Base-by-base conservation (phyloP, 2,329 filamentous ascomycete species). In the Cordyceps farinosa region DNA sequence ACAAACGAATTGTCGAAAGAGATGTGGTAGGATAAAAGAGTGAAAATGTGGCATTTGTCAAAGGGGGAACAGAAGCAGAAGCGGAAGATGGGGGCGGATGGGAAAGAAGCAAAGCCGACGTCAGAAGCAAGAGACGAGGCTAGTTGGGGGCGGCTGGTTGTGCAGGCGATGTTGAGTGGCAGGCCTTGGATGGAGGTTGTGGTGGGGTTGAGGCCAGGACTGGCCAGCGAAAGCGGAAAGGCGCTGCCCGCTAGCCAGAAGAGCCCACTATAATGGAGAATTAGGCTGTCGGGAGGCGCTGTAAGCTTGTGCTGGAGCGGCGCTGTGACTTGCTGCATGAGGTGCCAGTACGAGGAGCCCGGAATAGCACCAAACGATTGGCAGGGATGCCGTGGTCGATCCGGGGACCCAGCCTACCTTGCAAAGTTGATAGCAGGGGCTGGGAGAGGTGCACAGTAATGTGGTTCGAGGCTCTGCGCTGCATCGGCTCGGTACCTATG, bases 51-150 rank as follows among this genome's bases (percentile, higher is more conserved):
- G 10, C 27, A 30, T 11, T 30, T 17, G 36, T 55, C 53, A 13
- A 11, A 22, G 22, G 40, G 38, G 40, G 29, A 45, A 34, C 17
- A 55, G 38, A 22, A 30, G 38, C 32, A 27, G 29, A 56, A 10
- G 27, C 3, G 22, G n/a, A 53, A 13, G 22, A 15, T 17, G 27
- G 27, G 22, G 4, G 45, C 29, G 27, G 38, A 55, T 45, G 54
- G 53, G 29, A 56, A 45, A 45, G 54, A 56, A 56, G 54, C 40
- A 56, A 45, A 56, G 8, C 22, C 54, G 30, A 32, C 40, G 40
- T 56, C 53, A 56, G 38, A 45, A 22, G 13, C 8, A 17, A 32
- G 53, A 42, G 9, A 52, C 47, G 17, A 52, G 17, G 34, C 17
- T 51, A 22, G 22, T 52, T 36, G 30, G 32, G 32, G 30, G 48